Percentiles rank a stretch among this genome's conserved stretches.
Conservation (phyloP, 257 asterid genomes). For the Solanum etuberosum region DNA sequence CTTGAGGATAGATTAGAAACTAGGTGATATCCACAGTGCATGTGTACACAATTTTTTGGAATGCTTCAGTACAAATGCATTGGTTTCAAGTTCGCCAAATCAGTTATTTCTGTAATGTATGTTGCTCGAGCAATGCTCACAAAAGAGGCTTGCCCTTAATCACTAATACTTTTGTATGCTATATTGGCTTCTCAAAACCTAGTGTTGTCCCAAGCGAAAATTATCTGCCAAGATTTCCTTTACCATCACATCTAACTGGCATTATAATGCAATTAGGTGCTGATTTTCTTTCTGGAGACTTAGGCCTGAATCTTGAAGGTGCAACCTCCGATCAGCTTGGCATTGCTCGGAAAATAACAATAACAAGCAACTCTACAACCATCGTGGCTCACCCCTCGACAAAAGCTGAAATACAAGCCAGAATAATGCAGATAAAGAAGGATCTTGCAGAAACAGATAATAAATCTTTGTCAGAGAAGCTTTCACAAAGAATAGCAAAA, state of each 20-base stretch:
- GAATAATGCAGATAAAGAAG: constrained; percentile 84
- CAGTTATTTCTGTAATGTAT: background rate
- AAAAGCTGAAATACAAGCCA: constrained; percentile 86
- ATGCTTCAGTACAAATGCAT: background rate
- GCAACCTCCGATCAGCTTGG: constrained; percentile 99
- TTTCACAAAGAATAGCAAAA: constrained; percentile 81
- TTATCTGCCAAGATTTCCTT: background rate
- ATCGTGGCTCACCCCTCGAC: constrained; percentile 86
- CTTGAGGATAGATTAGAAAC: background rate
- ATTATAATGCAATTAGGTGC: constrained; percentile 44
- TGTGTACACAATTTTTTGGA: background rate
- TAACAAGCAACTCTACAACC: constrained; percentile 59
- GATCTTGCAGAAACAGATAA: constrained; percentile 77
- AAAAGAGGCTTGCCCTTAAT: background rate
- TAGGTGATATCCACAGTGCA: background rate
- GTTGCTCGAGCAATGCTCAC: background rate
- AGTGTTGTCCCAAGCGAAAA: background rate
- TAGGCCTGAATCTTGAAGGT: constrained; percentile 64
- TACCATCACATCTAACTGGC: constrained; percentile 1
- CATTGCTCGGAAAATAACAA: constrained; percentile 67
- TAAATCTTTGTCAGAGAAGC: constrained; percentile 53
- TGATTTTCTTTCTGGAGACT: constrained; percentile 88
- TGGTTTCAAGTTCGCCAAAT: background rate
- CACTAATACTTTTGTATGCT: background rate
- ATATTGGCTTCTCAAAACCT: background rate